phyloP scores from a whole-genome alignment of 2,329 filamentous ascomycete genomes.

The Mariannaea elegans region DNA sequence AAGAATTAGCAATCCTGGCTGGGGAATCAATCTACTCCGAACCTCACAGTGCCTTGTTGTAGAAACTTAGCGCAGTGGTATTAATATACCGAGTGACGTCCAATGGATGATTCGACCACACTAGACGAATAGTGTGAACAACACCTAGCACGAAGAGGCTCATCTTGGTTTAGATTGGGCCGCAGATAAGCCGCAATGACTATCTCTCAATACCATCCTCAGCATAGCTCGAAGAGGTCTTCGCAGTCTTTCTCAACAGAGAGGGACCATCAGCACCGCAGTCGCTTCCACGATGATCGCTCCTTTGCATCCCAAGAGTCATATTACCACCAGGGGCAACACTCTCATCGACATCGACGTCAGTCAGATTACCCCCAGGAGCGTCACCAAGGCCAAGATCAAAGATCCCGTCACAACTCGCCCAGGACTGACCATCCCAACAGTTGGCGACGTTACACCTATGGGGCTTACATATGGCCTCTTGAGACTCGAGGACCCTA shows the following conservation, averaged over 20 bases:
- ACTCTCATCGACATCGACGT: background rate
- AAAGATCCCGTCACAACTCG: background rate
- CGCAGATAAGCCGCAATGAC: conserved; percentile 22
- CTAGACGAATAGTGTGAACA: background rate
- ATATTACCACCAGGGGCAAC: background rate
- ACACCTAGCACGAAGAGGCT: no score
- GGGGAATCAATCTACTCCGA: no score
- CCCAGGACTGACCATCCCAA: background rate
- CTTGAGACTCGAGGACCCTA: conserved; percentile 26
- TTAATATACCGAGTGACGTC: background rate
- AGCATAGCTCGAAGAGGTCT: conserved; percentile 11
- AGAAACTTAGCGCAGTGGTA: background rate
- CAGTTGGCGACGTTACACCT: conserved; percentile 10
- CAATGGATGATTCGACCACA: background rate
- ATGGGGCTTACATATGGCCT: conserved; percentile 35
- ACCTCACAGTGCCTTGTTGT: background rate
- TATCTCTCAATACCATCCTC: conserved; percentile 18
- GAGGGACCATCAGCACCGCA: background rate
- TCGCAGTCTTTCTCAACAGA: conserved; percentile 2
- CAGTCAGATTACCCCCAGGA: background rate
- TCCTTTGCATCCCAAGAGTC: conserved; percentile 2
- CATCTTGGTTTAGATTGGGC: no score
- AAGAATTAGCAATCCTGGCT: background rate
- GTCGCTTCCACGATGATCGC: background rate
- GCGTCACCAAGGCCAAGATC: background rate